Evolutionary conservation across 352 stramenopile genomes (phyloP).

Genomic region (Thalassiosira livingstoniorum): DNA sequence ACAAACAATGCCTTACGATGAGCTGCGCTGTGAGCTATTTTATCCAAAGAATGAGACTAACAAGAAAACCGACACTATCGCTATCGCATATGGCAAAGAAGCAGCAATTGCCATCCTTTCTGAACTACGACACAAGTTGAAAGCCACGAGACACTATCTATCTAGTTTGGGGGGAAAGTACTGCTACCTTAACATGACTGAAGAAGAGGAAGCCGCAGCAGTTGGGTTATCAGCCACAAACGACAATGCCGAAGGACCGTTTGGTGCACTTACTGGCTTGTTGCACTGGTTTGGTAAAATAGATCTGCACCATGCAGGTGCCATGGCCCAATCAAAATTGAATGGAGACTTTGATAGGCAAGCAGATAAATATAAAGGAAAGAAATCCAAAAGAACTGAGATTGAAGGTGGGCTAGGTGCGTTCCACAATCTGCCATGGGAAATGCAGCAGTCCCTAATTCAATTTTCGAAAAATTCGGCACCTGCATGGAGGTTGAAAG

Average conservation of each 20-base stretch:
- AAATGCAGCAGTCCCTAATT: constrained; percentile 21
- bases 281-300: constrained; percentile 34
- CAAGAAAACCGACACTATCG: not conserved
- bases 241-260: constrained; percentile 36
- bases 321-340: not conserved
- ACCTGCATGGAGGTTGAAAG: not conserved
- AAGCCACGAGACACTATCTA: constrained; percentile 29
- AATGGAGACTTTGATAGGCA: constrained; percentile 10
- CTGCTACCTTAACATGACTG: not conserved
- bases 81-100: constrained; percentile 15
- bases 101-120: constrained; percentile 1
- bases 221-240: constrained; percentile 35
- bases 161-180: constrained; percentile 3
- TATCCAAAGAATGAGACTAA: not conserved
- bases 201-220: constrained; percentile 11
- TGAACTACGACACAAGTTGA: constrained; percentile 31
- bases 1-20: not conserved
- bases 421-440: not conserved
- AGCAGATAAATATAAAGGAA: not conserved
- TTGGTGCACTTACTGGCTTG: constrained; percentile 16
- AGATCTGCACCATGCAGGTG: constrained; percentile 6
- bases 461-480: not conserved
- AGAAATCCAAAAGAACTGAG: not conserved
- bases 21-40: not conserved
- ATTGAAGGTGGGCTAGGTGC: constrained; percentile 10